Evolutionary conservation across 805 yeast genomes (phyloP).

Genomic region (Saccharomycopsis schoenii): DNA sequence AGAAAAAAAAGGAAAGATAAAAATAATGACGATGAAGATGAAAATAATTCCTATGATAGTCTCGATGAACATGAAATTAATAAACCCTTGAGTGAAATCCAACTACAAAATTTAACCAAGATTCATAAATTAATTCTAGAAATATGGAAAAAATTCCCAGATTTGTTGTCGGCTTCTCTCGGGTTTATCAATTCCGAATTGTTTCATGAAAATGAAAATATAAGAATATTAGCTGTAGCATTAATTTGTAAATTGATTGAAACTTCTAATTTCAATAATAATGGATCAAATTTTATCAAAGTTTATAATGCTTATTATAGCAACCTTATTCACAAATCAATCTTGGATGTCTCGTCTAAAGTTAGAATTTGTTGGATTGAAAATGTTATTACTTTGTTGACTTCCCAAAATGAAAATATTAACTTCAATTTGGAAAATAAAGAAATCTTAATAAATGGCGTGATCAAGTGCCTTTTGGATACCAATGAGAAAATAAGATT

Average conservation of each 20-base stretch:
- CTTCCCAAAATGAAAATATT: slow-evolving; percentile 32
- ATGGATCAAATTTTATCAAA: slow-evolving; percentile 40
- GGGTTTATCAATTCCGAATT: slow-evolving; percentile 75
- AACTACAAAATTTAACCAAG: slow-evolving; percentile 39
- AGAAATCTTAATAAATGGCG: slow-evolving; percentile 44
- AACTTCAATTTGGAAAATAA: slow-evolving; percentile 19
- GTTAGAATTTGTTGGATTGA: slow-evolving; percentile 69
- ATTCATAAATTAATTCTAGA: slow-evolving; percentile 55
- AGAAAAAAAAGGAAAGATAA: slow-evolving; percentile 14
- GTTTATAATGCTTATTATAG: neutral
- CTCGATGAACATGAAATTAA: neutral
- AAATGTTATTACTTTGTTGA: slow-evolving; percentile 40
- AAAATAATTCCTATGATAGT: slow-evolving; percentile 18
- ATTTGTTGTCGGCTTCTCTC: slow-evolving; percentile 58
- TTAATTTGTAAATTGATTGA: slow-evolving; percentile 61
- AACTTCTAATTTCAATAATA: slow-evolving; percentile 39
- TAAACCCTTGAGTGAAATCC: slow-evolving; percentile 10
- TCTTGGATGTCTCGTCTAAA: slow-evolving; percentile 52
- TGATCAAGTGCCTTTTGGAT: slow-evolving; percentile 64
- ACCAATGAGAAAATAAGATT: slow-evolving; percentile 64
- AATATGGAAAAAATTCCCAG: slow-evolving; percentile 74
- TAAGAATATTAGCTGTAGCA: slow-evolving; percentile 60
- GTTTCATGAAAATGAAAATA: slow-evolving; percentile 53
- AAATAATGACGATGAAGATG: slow-evolving; percentile 21
- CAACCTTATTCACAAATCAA: slow-evolving; percentile 34